phyloP scores from a whole-genome alignment of 768 basidiomycete genomes.

The Termitomyces titanicus region DNA sequence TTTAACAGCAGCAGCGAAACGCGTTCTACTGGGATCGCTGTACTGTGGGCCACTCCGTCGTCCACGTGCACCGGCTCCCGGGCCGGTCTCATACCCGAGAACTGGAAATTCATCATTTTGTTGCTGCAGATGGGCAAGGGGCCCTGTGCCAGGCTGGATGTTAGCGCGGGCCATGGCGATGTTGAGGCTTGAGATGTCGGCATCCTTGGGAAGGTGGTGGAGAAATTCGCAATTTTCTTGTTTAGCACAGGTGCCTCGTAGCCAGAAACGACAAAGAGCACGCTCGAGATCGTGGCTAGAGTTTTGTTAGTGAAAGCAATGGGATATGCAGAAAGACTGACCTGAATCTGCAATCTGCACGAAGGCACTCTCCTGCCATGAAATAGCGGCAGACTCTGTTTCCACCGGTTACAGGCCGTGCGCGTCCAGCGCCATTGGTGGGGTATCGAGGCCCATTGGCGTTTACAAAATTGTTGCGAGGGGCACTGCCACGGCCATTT shows the following conservation, averaged over 20 bases:
- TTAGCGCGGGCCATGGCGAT: slow-evolving; percentile 65
- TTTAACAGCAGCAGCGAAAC: slow-evolving; percentile 91
- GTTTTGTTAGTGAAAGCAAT: slow-evolving; percentile 4
- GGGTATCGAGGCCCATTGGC: slow-evolving; percentile 37
- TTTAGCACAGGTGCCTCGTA: slow-evolving; percentile 95
- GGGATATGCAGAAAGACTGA: slow-evolving; percentile 28
- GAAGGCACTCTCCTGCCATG: slow-evolving; percentile 90
- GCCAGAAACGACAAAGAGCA: slow-evolving; percentile 95
- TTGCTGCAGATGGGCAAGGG: slow-evolving; percentile 32
- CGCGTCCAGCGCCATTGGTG: slow-evolving; percentile 39
- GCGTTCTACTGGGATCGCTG: slow-evolving; percentile 82
- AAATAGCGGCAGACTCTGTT: slow-evolving; percentile 95
- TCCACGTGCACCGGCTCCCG: slow-evolving; percentile 27
- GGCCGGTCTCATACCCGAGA: slow-evolving; percentile 44
- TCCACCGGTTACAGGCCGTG: slow-evolving; percentile 51
- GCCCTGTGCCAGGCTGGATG: slow-evolving; percentile 45
- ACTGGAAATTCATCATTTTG: slow-evolving; percentile 70
- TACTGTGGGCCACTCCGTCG: slow-evolving; percentile 43
- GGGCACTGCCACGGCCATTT: slow-evolving; percentile 39
- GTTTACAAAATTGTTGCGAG: slow-evolving; percentile 26
- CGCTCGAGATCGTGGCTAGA: slow-evolving; percentile 90
- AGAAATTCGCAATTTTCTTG: slow-evolving; percentile 95
- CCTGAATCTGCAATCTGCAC: slow-evolving; percentile 99
- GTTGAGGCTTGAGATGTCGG: slow-evolving; percentile 70
- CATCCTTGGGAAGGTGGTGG: slow-evolving; percentile 85